Conservation (phyloP, 345 rosid species). For the Gossypium australe region DNA sequence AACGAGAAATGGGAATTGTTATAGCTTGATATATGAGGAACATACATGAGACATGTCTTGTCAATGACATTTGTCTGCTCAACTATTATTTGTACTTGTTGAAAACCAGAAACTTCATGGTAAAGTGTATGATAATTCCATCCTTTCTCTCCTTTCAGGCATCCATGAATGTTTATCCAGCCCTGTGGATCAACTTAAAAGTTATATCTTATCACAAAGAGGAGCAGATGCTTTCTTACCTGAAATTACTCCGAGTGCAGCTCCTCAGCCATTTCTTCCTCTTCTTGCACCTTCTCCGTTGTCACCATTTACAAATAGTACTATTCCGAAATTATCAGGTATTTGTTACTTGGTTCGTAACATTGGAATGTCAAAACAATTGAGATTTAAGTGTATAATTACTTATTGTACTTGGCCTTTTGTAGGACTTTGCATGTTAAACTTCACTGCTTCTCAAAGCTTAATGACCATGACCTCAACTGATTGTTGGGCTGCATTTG, state of each 20-base stretch:
- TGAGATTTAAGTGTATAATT: slow-evolving; percentile 3
- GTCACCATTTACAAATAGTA: slow-evolving; percentile 65
- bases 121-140: background rate
- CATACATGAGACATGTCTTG: background rate
- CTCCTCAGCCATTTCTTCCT: slow-evolving; percentile 92
- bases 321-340: slow-evolving; percentile 84
- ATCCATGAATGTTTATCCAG: slow-evolving; percentile 30
- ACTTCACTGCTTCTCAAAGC: slow-evolving; percentile 63
- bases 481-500: slow-evolving; percentile 73
- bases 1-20: background rate
- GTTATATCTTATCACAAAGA: slow-evolving; percentile 16
- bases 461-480: slow-evolving; percentile 71
- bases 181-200: slow-evolving; percentile 18
- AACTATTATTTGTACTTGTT: too few relatives aligned
- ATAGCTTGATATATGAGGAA: background rate
- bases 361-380: background rate
- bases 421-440: slow-evolving; percentile 63
- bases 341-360: slow-evolving; percentile 12
- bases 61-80: background rate
- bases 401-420: slow-evolving; percentile 10
- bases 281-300: slow-evolving; percentile 87
- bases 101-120: background rate
- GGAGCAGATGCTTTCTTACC: slow-evolving; percentile 45
- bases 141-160: slow-evolving; percentile 39
- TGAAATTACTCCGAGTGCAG: slow-evolving; percentile 55